Percentiles rank a stretch among this genome's conserved stretches.
Evolutionary conservation across 2,329 filamentous ascomycete species (phyloP).

Genomic region (Aspergillus novofumigatus): DNA sequence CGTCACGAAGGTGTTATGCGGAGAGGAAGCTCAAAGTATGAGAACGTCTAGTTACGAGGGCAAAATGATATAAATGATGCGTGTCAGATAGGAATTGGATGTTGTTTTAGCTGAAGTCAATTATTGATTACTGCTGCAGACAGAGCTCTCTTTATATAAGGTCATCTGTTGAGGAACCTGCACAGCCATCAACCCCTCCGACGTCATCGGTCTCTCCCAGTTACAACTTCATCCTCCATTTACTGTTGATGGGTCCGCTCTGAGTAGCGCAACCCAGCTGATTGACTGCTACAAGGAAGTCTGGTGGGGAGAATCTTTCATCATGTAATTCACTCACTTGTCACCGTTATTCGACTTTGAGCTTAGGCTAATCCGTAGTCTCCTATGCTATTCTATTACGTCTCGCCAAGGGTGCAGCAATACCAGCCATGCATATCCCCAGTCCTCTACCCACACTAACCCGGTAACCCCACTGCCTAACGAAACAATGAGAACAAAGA

Average conservation of each 20-base stretch:
- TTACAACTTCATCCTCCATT: constrained; percentile 3
- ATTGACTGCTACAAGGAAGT: neutral
- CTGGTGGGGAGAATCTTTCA: neutral
- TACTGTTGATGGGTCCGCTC: neutral
- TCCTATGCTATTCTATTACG: constrained; percentile 4
- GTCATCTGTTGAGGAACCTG: neutral
- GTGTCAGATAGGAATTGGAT: neutral
- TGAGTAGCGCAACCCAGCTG: neutral
- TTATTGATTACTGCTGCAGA: neutral
- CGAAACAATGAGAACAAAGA: constrained; percentile 10
- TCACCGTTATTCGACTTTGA: neutral
- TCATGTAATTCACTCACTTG: neutral
- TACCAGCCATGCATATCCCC: neutral
- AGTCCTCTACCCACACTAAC: constrained; percentile 2
- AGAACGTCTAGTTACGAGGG: neutral
- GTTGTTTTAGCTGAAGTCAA: neutral
- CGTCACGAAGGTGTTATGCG: constrained; percentile 13
- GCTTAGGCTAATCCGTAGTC: neutral
- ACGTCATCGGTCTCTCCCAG: constrained; percentile 18
- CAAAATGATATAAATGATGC: neutral
- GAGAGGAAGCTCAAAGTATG: neutral
- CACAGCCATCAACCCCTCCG: constrained; percentile 8
- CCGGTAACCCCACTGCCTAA: constrained; percentile 1
- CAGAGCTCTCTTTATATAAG: neutral
- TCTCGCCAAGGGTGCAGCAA: constrained; percentile 7